These are phyloP conservation scores for Paracorniculantispora psalliotae DNA, from an alignment of 2,329 filamentous ascomycete species.

Conservation along the genomic window DNA sequence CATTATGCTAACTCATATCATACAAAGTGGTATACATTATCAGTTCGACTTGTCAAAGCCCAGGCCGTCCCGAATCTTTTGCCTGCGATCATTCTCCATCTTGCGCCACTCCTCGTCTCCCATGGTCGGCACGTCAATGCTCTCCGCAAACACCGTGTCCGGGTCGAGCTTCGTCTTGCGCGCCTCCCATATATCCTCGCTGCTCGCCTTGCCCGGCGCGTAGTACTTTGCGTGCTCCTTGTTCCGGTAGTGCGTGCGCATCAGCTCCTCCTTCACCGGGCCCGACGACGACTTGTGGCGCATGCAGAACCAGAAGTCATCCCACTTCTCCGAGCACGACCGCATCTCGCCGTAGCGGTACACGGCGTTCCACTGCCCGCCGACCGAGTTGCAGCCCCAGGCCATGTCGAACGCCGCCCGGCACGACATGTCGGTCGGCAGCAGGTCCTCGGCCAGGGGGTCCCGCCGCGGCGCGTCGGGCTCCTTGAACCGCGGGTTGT, in stretches of 20 bases:
- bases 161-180: constrained; percentile 56
- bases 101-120: constrained; percentile 40
- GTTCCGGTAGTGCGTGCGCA: constrained; percentile 63
- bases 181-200: constrained; percentile 85
- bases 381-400: constrained; percentile 89
- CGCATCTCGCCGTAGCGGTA: constrained; percentile 80
- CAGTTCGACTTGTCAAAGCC: constrained; percentile 21
- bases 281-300: constrained; percentile 62
- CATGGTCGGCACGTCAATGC: constrained; percentile 33
- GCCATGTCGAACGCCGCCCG: constrained; percentile 85
- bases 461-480: constrained; percentile 29
- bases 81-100: constrained; percentile 30
- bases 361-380: constrained; percentile 85
- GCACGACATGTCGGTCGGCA: constrained; percentile 82
- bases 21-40: not conserved
- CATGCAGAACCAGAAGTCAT: constrained; percentile 98
- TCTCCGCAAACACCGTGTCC: constrained; percentile 40
- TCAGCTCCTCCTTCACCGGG: constrained; percentile 53
- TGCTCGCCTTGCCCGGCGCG: constrained; percentile 59
- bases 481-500: constrained; percentile 5
- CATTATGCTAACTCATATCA: not conserved
- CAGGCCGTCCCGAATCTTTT: constrained; percentile 29
- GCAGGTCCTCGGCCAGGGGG: constrained; percentile 60
- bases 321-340: constrained; percentile 79
- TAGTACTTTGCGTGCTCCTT: constrained; percentile 65